A percentile compares a stretch with the other conserved stretches of the same genome.
Evolutionary conservation across 2,329 filamentous ascomycete genomes (phyloP).

Genomic region (Capronia epimyces): DNA sequence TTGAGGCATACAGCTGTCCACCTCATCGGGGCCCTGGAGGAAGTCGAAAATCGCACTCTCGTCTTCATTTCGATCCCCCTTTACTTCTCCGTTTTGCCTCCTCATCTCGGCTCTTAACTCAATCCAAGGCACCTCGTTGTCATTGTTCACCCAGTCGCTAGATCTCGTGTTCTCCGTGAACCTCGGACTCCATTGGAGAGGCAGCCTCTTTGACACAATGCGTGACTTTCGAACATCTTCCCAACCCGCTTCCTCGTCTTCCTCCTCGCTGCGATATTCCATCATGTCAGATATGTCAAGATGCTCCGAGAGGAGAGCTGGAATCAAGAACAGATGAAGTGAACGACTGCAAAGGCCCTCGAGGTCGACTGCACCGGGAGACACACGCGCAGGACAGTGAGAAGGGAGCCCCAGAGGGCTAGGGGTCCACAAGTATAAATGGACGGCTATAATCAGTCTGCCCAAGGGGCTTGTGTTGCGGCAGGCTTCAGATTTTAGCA

Average conservation of each 20-base stretch:
- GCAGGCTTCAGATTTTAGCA: too few relatives aligned
- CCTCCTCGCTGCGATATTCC: neutral
- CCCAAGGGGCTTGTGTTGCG: too few relatives aligned
- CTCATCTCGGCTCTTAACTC: conserved; percentile 47
- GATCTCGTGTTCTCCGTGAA: neutral
- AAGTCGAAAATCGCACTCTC: neutral
- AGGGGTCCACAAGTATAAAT: too few relatives aligned
- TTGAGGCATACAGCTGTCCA: neutral
- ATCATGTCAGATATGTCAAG: neutral
- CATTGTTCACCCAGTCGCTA: neutral
- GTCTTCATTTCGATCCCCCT: conserved; percentile 29
- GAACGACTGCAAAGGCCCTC: neutral
- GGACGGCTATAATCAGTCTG: too few relatives aligned
- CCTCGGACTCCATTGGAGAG: neutral
- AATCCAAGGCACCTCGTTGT: conserved; percentile 46
- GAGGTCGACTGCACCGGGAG: too few relatives aligned
- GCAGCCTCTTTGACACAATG: neutral
- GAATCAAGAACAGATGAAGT: neutral
- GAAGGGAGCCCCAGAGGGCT: too few relatives aligned
- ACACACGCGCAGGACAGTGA: too few relatives aligned
- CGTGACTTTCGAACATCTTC: neutral
- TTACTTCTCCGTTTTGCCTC: conserved; percentile 50
- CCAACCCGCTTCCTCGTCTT: neutral
- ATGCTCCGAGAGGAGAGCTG: neutral
- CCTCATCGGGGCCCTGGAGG: neutral